Conservation (phyloP, 306 rosid species). For the Trifolium fragiferum region DNA sequence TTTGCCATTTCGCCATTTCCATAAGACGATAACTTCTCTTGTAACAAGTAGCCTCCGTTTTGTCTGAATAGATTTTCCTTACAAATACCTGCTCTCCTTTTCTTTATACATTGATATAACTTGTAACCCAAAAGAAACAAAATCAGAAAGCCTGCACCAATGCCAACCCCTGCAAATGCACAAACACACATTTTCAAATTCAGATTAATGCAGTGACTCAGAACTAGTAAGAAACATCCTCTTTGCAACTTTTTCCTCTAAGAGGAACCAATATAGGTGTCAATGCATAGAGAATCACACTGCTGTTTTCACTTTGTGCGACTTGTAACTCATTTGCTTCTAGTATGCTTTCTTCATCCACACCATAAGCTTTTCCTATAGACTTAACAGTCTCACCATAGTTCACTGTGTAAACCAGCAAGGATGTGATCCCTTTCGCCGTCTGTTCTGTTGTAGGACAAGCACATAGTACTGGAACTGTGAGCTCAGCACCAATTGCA, state of each 20-base stretch:
- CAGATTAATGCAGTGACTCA: background rate
- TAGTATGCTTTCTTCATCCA: constrained; percentile 41
- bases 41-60: constrained; percentile 64
- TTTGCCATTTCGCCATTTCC: constrained; percentile 49
- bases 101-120: constrained; percentile 34
- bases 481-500: constrained; percentile 42
- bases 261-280: constrained; percentile 56
- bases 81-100: constrained; percentile 26
- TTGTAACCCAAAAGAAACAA: constrained; percentile 47
- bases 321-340: constrained; percentile 51
- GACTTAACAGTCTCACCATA: constrained; percentile 39
- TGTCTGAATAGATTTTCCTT: constrained; percentile 55
- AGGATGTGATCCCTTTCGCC: constrained; percentile 42
- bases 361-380: constrained; percentile 49
- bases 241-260: constrained; percentile 46
- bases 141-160: constrained; percentile 45
- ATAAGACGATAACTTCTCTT: constrained; percentile 45
- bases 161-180: constrained; percentile 51
- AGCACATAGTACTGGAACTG: constrained; percentile 55
- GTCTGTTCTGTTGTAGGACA: constrained; percentile 53
- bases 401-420: constrained; percentile 44
- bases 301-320: constrained; percentile 3
- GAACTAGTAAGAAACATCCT: constrained; percentile 20
- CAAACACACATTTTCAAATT: background rate
- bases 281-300: constrained; percentile 1